These are phyloP conservation scores for Avicennia marina DNA, from an alignment of 257 asterid genomes.

Conservation along the genomic window DNA sequence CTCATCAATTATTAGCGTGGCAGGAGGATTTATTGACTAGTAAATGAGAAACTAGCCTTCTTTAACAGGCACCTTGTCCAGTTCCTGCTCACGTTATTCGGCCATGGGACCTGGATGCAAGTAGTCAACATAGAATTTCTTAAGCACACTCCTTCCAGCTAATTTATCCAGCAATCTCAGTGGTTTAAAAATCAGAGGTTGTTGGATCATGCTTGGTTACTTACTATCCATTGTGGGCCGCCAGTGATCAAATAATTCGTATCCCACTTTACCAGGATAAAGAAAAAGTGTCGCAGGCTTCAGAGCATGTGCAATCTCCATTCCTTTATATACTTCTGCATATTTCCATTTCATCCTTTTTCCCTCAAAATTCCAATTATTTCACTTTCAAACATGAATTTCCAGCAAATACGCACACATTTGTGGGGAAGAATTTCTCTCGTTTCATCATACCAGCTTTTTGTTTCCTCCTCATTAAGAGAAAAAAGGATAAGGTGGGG, in stretches of 20 bases:
- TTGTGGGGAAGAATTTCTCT: too few species aligned
- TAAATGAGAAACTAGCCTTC: conserved; percentile 11
- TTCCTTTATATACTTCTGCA: conserved; percentile 15
- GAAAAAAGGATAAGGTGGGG: neutral
- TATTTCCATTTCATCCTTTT: conserved; percentile 8
- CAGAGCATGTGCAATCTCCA: conserved; percentile 1
- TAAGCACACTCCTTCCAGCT: neutral
- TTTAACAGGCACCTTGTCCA: neutral
- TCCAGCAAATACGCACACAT: neutral
- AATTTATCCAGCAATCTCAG: neutral
- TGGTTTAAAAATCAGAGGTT: neutral
- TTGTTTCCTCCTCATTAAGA: neutral
- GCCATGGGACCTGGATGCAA: neutral
- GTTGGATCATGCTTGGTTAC: neutral
- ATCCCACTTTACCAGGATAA: conserved; percentile 10
- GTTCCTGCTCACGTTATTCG: neutral
- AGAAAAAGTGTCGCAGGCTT: neutral
- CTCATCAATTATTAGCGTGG: neutral
- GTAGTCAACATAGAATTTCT: neutral
- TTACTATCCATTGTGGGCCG: neutral
- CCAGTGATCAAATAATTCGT: neutral
- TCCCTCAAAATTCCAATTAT: conserved; percentile 4
- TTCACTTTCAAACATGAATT: neutral
- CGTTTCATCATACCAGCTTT: too few species aligned
- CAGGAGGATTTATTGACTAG: conserved; percentile 3